phyloP scores from a whole-genome alignment of 202 grass and related monocot species.

The Bolboschoenoplectus hybrid region DNA sequence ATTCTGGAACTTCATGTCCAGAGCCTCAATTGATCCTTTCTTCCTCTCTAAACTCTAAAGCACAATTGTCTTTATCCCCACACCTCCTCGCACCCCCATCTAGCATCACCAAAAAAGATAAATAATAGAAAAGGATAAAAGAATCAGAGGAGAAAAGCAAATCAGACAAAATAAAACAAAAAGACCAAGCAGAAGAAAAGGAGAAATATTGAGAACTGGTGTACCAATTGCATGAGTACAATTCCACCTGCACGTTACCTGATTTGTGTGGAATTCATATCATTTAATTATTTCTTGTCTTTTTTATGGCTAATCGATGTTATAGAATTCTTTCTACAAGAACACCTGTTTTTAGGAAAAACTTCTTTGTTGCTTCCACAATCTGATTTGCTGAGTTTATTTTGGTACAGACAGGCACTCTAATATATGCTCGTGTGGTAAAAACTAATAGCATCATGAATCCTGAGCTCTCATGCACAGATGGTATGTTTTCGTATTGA shows the following conservation, averaged over 20 bases:
- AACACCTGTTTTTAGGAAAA: not conserved
- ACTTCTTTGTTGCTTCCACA: not conserved
- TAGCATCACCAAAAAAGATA: not conserved
- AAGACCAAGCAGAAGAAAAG: not conserved
- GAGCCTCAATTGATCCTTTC: not conserved
- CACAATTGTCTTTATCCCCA: not conserved
- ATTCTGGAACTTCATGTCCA: no score
- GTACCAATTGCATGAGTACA: not conserved
- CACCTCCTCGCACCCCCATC: not conserved
- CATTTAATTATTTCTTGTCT: not conserved
- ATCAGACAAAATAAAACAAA: not conserved
- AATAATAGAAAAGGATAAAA: not conserved
- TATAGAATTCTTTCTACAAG: not conserved
- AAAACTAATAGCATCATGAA: slow-evolving; percentile 94
- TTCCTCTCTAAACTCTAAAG: not conserved
- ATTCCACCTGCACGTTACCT: not conserved
- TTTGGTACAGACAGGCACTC: slow-evolving; percentile 73
- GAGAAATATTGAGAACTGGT: slow-evolving; percentile 13
- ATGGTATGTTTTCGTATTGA: slow-evolving; percentile 61
- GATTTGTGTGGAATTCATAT: not conserved
- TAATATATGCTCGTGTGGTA: slow-evolving; percentile 88
- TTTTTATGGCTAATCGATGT: not conserved
- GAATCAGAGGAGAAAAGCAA: not conserved
- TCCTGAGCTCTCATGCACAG: slow-evolving; percentile 94
- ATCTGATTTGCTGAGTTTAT: slow-evolving; percentile 33